phyloP scores from a whole-genome alignment of 1,284 basidiomycete species.

The Nidula niveotomentosa region DNA sequence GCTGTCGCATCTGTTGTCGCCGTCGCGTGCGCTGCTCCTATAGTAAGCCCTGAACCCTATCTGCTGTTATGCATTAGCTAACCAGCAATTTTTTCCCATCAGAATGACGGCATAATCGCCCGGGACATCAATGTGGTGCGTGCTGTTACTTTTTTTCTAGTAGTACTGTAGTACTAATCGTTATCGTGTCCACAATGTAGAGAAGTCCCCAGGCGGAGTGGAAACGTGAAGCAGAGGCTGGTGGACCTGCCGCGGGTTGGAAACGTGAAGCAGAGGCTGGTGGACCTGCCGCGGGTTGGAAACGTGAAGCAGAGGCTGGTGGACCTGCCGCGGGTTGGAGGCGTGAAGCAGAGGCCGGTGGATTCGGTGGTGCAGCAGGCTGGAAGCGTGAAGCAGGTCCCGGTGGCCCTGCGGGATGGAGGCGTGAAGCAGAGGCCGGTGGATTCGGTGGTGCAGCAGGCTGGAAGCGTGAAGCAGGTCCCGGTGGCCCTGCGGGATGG shows the following conservation, averaged over 20 bases:
- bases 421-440: no score
- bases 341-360: no score
- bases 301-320: conserved; percentile 5
- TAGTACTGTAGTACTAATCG: neutral
- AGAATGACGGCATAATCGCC: neutral
- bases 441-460: no score
- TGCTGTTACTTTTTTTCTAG: neutral
- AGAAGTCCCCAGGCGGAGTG: neutral
- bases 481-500: no score
- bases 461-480: no score
- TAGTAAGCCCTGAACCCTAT: conserved; percentile 14
- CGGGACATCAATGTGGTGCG: neutral
- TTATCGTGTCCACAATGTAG: neutral
- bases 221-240: no score
- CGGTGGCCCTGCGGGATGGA: no score
- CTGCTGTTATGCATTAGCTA: neutral
- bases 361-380: no score
- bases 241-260: conserved; percentile 1
- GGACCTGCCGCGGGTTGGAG: no score
- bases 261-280: conserved; percentile 10
- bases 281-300: conserved; percentile 12
- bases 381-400: no score
- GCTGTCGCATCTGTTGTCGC: conserved; percentile 17
- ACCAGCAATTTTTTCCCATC: neutral
- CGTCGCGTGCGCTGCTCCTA: conserved; percentile 14